These are phyloP conservation scores for Pseudocercospora ulei DNA, from an alignment of 2,329 filamentous ascomycete genomes.

Conservation along the genomic window DNA sequence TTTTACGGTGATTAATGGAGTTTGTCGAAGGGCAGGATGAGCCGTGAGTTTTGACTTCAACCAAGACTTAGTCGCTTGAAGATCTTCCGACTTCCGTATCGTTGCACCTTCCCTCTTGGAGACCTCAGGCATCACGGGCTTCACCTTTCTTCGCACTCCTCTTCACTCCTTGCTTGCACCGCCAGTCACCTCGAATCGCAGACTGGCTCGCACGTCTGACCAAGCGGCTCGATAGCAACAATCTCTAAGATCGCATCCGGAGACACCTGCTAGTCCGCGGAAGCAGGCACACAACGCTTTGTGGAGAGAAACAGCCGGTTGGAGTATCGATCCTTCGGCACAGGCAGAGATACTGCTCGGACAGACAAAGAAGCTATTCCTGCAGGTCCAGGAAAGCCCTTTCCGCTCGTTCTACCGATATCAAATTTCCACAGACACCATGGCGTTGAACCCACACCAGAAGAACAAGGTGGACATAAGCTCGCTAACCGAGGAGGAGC, in stretches of 20 bases:
- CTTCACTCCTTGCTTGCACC: too few species aligned
- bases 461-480: slow-evolving; percentile 97
- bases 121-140: too few species aligned
- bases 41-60: too few species aligned
- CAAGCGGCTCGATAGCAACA: neutral
- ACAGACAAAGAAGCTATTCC: slow-evolving; percentile 7
- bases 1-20: too few species aligned
- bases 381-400: slow-evolving; percentile 6
- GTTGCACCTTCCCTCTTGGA: too few species aligned
- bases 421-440: slow-evolving; percentile 2
- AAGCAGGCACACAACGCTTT: slow-evolving; percentile 1
- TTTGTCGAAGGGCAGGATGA: too few species aligned
- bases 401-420: neutral
- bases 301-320: neutral
- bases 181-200: too few species aligned
- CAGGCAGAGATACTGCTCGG: neutral
- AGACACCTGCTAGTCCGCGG: neutral
- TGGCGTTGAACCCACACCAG: slow-evolving; percentile 76
- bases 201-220: too few species aligned
- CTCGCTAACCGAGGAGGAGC: slow-evolving; percentile 86
- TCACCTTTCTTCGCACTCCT: too few species aligned
- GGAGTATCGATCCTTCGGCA: neutral
- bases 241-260: neutral
- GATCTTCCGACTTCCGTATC: too few species aligned
- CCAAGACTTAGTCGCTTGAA: too few species aligned